phyloP scores from a whole-genome alignment of 495 filamentous ascomycete genomes.

The Hyphodiscus hymeniophilus region DNA sequence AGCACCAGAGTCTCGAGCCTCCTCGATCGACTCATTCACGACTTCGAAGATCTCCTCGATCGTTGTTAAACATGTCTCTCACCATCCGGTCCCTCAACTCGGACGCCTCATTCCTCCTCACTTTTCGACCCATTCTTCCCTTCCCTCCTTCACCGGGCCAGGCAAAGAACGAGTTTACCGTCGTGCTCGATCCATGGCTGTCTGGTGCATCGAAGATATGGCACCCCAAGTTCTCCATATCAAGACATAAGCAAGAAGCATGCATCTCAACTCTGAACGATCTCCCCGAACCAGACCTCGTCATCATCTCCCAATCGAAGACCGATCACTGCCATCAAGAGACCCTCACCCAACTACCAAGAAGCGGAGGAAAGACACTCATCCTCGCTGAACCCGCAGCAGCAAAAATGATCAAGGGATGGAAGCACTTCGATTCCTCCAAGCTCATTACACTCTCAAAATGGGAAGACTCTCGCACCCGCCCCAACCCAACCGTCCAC shows the following conservation, averaged over 20 bases:
- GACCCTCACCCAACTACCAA: slow-evolving; percentile 53
- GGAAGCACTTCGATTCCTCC: slow-evolving; percentile 54
- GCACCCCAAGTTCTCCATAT: slow-evolving; percentile 52
- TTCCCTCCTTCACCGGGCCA: slow-evolving; percentile 30
- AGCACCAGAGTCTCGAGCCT: neutral
- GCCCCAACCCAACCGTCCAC: slow-evolving; percentile 25
- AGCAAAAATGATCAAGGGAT: slow-evolving; percentile 49
- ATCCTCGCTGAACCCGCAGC: slow-evolving; percentile 60
- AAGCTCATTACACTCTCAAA: slow-evolving; percentile 43
- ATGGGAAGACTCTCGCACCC: slow-evolving; percentile 43
- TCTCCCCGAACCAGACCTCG: slow-evolving; percentile 52
- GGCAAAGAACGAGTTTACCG: slow-evolving; percentile 35
- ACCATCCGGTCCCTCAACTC: slow-evolving; percentile 58
- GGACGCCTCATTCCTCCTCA: slow-evolving; percentile 62
- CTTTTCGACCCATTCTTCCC: slow-evolving; percentile 42
- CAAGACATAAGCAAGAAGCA: slow-evolving; percentile 42
- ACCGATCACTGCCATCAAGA: slow-evolving; percentile 63
- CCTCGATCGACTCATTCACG: neutral
- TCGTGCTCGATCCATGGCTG: slow-evolving; percentile 69
- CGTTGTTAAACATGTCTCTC: slow-evolving; percentile 46
- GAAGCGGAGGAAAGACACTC: slow-evolving; percentile 39
- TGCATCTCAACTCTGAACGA: slow-evolving; percentile 52
- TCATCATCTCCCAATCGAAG: slow-evolving; percentile 63
- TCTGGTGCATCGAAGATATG: slow-evolving; percentile 51
- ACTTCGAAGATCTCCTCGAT: neutral